These are phyloP conservation scores for Neurospora intermedia DNA, from an alignment of 495 filamentous ascomycete species.

Conservation along the genomic window DNA sequence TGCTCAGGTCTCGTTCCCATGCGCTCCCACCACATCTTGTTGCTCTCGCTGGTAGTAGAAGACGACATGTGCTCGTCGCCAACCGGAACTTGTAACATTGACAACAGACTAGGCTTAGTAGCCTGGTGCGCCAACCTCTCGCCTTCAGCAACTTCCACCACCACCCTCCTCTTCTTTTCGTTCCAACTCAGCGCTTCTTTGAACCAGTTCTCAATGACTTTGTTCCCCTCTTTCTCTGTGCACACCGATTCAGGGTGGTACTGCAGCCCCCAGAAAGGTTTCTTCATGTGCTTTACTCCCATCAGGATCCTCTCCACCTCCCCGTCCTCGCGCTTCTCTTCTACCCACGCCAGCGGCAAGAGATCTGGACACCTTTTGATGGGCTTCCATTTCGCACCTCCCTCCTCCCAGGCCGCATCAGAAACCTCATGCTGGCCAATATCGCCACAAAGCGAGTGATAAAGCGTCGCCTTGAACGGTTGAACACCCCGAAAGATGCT, in stretches of 20 bases:
- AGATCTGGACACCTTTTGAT: slow-evolving; percentile 27
- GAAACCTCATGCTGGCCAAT: slow-evolving; percentile 30
- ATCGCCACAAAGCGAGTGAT: slow-evolving; percentile 73
- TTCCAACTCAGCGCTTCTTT: slow-evolving; percentile 45
- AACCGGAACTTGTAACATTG: slow-evolving; percentile 4
- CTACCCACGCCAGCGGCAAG: slow-evolving; percentile 57
- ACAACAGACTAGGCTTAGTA: slow-evolving; percentile 18
- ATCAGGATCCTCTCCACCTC: slow-evolving; percentile 56
- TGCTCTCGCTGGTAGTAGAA: background rate
- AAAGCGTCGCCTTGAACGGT: slow-evolving; percentile 62
- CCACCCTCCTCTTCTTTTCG: slow-evolving; percentile 11
- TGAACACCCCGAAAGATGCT: slow-evolving; percentile 42
- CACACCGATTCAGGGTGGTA: slow-evolving; percentile 95
- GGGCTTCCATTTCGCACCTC: slow-evolving; percentile 18
- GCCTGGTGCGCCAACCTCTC: slow-evolving; percentile 14
- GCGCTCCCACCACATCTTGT: slow-evolving; percentile 17
- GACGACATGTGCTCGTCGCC: background rate
- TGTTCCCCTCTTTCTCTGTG: slow-evolving; percentile 55
- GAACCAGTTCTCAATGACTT: slow-evolving; percentile 73
- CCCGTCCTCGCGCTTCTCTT: slow-evolving; percentile 30
- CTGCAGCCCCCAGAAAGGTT: slow-evolving; percentile 85
- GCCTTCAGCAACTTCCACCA: slow-evolving; percentile 9
- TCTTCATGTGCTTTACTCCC: slow-evolving; percentile 55
- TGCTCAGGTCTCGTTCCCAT: slow-evolving; percentile 19
- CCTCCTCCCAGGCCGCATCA: slow-evolving; percentile 21